Percentiles rank a stretch among this genome's conserved stretches.
phyloP scores from a whole-genome alignment of 1,284 basidiomycete species.

The Moniliella sp. region DNA sequence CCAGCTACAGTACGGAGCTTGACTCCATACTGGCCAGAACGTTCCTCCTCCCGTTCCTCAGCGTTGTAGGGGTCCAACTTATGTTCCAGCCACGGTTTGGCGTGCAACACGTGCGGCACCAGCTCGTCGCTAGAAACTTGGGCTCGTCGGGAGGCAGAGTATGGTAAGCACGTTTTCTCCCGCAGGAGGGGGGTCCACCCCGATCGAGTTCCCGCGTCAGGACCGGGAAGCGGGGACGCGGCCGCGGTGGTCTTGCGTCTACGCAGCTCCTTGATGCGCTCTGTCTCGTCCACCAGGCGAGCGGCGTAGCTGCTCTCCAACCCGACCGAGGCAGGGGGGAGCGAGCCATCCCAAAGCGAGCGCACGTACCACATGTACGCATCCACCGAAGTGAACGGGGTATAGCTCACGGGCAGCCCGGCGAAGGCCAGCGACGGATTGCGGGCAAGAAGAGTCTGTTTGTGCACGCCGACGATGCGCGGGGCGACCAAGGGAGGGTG shows the following conservation, averaged over 20 bases:
- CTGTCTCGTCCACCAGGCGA: neutral
- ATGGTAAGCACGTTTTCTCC: too few relatives aligned
- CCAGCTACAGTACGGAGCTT: too few relatives aligned
- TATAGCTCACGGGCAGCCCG: slow-evolving; percentile 9
- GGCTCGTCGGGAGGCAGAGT: too few relatives aligned
- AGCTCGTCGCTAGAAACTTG: neutral
- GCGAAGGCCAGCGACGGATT: slow-evolving; percentile 8
- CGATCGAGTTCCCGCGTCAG: too few relatives aligned
- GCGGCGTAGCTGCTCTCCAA: slow-evolving; percentile 1
- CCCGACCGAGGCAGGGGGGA: slow-evolving; percentile 2
- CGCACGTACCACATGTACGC: slow-evolving; percentile 8
- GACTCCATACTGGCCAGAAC: neutral
- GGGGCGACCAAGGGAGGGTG: too few relatives aligned
- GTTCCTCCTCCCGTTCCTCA: neutral
- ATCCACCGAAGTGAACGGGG: slow-evolving; percentile 12
- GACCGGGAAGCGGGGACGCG: neutral
- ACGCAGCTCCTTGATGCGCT: neutral
- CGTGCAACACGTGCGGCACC: neutral
- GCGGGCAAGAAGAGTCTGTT: slow-evolving; percentile 7
- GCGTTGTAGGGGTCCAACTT: neutral
- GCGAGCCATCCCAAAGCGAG: slow-evolving; percentile 10
- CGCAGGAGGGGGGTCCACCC: too few relatives aligned
- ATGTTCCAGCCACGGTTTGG: neutral
- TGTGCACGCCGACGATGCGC: slow-evolving; percentile 1
- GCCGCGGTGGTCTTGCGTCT: neutral